Base-by-base conservation (phyloP, 257 asterid genomes). In the Nicotiana knightiana region DNA sequence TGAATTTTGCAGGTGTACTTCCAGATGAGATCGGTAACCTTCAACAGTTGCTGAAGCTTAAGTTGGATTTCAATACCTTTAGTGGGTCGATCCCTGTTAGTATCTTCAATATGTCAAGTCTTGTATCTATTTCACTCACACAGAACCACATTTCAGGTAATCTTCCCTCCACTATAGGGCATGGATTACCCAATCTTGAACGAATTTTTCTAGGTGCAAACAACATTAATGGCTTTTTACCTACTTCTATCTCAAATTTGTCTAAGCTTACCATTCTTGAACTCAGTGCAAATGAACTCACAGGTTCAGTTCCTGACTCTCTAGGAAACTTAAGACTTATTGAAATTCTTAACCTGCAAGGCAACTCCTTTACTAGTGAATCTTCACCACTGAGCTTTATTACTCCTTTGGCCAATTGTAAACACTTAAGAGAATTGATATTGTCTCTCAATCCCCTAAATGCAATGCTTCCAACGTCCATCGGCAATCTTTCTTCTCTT, bases 1-100 rank as follows among this genome's bases (percentile, higher is more conserved):
- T 6, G 53, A 32, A 39, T 76, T 30, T 80, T 5, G 54, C 85
- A 78, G 92, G 89, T 30, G 43, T 61, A 11, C 79, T 87, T 73
- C 88, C 89, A 21, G 61, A 63, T 15, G 90, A 87, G 77, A 64
- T 88, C 39, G 81, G 87, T 58, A 81, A 80, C 8, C 87, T 89
- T 55, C 67, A 48, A 67, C 57, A 57, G 59, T 67, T 84, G 82
- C 48, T 46, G 76, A 12, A 21, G 30, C 81, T 88, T 43, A 61
- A 79, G 48, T 78, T 85, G 79, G 79, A 73, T 53, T 80, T 48
- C 67, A 70, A 75, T 6, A 83, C 77, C 39, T 67, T 88, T 70
- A 73, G 39, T 12, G 88, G 90, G 26, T 63, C 67, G 13, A 61
- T 88, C 46, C 87, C 85, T 16, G 7, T 64, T 16, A 39, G 83